Percentiles rank a stretch among this genome's conserved stretches.
Conservation (phyloP, 306 rosid species). For the Trifolium subterraneum region DNA sequence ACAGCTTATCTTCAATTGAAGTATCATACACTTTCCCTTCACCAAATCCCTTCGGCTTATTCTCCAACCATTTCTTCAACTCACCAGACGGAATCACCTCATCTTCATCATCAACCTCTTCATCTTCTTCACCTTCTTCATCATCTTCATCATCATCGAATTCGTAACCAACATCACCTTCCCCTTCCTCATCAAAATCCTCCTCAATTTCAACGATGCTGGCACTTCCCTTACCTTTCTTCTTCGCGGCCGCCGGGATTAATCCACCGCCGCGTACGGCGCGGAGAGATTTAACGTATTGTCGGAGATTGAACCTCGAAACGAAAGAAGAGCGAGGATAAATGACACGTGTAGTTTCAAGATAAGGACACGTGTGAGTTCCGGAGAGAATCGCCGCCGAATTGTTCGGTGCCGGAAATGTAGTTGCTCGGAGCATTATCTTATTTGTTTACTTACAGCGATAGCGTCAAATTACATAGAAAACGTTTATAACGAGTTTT, state of each 20-base stretch:
- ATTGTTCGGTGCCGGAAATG: constrained; percentile 45
- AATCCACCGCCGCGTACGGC: constrained; percentile 34
- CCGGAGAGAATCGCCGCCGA: constrained; percentile 23
- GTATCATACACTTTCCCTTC: constrained; percentile 81
- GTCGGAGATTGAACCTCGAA: constrained; percentile 39
- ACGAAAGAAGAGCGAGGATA: constrained; percentile 23
- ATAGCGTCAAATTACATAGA: not conserved
- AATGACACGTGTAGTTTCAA: constrained; percentile 28
- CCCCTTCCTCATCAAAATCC: constrained; percentile 46
- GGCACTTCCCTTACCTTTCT: constrained; percentile 33
- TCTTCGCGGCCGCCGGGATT: constrained; percentile 32
- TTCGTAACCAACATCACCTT: constrained; percentile 34
- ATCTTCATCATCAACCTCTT: constrained; percentile 37
- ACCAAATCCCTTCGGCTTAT: constrained; percentile 79
- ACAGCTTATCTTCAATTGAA: constrained; percentile 79
- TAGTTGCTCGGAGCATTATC: constrained; percentile 51
- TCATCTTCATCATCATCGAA: constrained; percentile 19
- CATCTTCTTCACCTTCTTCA: not conserved
- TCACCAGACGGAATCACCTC: constrained; percentile 49
- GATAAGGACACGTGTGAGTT: constrained; percentile 28
- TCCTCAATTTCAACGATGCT: constrained; percentile 37
- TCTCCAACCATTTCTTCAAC: constrained; percentile 67
- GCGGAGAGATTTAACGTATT: constrained; percentile 12
- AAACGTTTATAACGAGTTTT: not conserved
- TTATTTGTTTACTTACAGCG: not conserved